Conservation (phyloP, 495 filamentous ascomycete genomes). For the Staphylotrichum tortipilum region DNA sequence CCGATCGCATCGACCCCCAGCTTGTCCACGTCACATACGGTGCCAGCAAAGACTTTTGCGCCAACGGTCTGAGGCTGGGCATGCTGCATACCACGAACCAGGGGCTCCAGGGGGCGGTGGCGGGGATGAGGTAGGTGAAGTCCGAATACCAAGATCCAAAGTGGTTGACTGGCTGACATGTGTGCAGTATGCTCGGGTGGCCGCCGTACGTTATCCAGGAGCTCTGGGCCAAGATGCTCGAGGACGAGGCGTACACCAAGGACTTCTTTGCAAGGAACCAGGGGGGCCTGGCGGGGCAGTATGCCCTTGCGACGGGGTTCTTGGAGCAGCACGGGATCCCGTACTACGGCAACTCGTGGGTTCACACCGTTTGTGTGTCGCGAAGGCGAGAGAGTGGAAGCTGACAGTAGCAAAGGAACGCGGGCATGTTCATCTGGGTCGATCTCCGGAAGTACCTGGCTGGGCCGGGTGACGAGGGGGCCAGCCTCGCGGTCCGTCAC, state of each 20-base stretch:
- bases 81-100: constrained; percentile 19
- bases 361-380: not conserved
- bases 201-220: constrained; percentile 16
- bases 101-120: constrained; percentile 4
- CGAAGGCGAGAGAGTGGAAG: not conserved
- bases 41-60: constrained; percentile 37
- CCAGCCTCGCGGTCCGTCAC: not conserved
- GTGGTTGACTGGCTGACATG: not conserved
- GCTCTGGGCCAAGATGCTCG: constrained; percentile 29
- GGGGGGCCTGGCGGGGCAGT: constrained; percentile 26
- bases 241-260: constrained; percentile 34
- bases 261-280: constrained; percentile 34
- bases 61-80: constrained; percentile 35
- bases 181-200: constrained; percentile 17
- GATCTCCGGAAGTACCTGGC: constrained; percentile 6
- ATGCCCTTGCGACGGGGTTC: constrained; percentile 25
- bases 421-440: constrained; percentile 12
- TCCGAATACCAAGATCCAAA: too few species aligned
- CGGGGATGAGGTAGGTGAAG: constrained; percentile 25
- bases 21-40: constrained; percentile 38
- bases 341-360: constrained; percentile 9
- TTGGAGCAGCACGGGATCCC: constrained; percentile 31
- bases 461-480: not conserved
- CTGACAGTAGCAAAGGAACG: not conserved
- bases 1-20: constrained; percentile 23